Evolutionary conservation across 208 protist species (phyloP), one percentile per base, ranked within the genome.

Genomic region (Leishmania tropica): DNA sequence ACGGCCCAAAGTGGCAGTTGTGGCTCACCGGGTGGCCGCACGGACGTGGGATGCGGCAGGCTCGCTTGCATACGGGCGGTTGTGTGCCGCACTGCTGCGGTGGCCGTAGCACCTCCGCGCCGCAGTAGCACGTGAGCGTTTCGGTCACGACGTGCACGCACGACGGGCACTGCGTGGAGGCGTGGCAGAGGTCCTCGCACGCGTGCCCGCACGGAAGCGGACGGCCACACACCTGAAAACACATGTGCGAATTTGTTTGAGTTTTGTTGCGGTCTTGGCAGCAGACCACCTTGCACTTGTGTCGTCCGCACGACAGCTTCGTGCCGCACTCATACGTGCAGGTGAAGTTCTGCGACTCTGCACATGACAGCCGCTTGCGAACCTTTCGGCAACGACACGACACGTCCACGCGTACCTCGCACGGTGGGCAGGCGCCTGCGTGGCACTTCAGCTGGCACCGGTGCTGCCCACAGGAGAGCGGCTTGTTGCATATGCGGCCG

Each of bases 1-100:
- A 97, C 42, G 91, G 87, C 60, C 90, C 94, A 75, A 88, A 93
- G 85, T 97, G 94, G 76, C 94, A 97, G n/a, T n/a, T 64, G 75
- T 96, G 92, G 17, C 48, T 68, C 15, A 79, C 75, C 24, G 71
- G 75, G 81, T 97, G 94, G 2, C 85, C 87, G 64, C 94, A 97
- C 8, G 88, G 62, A 15, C 67, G 78, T 54, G 54, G 19, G 19
- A 87, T 42, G 58, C 51, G 70, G 54, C 94, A 97, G 35, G 85
- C 86, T n/a, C 79, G 82, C n/a, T 40, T 84, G 75, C 93, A 96
- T 70, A 74, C 76, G 42, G 92, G 93, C 28, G 90, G 89, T 31
- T 75, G 40, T 51, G 92, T 94, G 76, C 90, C 92, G 67, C 93
- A 96, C 8, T 90, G 91, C 76, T 96, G 92, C 53, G 92, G 94